These are phyloP conservation scores for Chlorella vulgaris DNA, from an alignment of 139 green algal species.

Conservation along the genomic window DNA sequence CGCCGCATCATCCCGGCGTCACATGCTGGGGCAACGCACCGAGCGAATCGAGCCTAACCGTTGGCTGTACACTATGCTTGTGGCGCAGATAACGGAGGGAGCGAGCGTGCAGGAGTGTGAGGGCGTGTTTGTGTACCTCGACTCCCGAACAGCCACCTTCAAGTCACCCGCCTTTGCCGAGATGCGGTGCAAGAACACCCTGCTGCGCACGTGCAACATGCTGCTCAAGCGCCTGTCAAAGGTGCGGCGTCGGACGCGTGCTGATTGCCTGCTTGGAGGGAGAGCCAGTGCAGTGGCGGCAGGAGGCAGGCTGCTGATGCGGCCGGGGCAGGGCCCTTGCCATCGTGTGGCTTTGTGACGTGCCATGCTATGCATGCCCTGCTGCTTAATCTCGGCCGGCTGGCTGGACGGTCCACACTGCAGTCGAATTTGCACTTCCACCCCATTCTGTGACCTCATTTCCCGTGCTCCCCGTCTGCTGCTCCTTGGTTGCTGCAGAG, in stretches of 20 bases:
- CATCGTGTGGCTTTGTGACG: too few species aligned
- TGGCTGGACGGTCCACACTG: too few species aligned
- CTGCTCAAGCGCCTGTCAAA: constrained; percentile 66
- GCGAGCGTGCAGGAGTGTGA: constrained; percentile 34
- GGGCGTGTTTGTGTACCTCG: constrained; percentile 48
- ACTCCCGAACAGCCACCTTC: constrained; percentile 26
- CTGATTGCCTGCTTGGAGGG: background rate
- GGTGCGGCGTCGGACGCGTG: constrained; percentile 5
- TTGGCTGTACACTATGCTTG: too few species aligned
- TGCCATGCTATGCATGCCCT: too few species aligned
- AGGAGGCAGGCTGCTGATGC: too few species aligned
- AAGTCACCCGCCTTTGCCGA: constrained; percentile 18
- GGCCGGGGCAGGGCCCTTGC: too few species aligned
- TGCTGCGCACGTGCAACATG: constrained; percentile 70
- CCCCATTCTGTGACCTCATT: too few species aligned
- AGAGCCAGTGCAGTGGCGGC: background rate
- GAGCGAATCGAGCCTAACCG: too few species aligned
- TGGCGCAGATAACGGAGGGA: constrained; percentile 33
- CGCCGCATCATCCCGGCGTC: too few species aligned
- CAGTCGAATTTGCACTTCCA: too few species aligned
- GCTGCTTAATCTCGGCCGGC: too few species aligned
- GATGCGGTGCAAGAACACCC: constrained; percentile 42
- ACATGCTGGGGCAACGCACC: too few species aligned
- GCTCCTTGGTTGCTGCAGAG: background rate
- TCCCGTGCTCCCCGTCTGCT: background rate